These are phyloP conservation scores for Rhizopogon vesiculosus DNA, from an alignment of 768 basidiomycete genomes.

Conservation along the genomic window DNA sequence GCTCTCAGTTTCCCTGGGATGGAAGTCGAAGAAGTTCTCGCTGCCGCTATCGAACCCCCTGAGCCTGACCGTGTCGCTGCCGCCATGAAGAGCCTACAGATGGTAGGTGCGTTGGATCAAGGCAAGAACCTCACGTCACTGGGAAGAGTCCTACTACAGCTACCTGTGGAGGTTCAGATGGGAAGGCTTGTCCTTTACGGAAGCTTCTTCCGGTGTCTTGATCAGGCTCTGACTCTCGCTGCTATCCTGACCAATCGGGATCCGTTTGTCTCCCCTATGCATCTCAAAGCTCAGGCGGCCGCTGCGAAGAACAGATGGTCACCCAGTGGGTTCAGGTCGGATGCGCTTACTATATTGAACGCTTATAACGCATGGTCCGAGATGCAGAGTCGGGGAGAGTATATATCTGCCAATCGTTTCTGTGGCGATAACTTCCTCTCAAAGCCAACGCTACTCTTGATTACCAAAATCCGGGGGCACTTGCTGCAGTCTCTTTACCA, in stretches of 20 bases:
- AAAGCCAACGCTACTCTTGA: slow-evolving; percentile 76
- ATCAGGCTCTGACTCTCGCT: slow-evolving; percentile 85
- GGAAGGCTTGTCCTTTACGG: slow-evolving; percentile 88
- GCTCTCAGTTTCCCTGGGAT: slow-evolving; percentile 85
- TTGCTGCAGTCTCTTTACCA: slow-evolving; percentile 72
- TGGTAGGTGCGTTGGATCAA: slow-evolving; percentile 83
- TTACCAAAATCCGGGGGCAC: slow-evolving; percentile 77
- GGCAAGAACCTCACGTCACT: slow-evolving; percentile 78
- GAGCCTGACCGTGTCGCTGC: slow-evolving; percentile 66
- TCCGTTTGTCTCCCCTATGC: slow-evolving; percentile 83
- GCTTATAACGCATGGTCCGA: slow-evolving; percentile 84
- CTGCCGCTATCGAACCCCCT: slow-evolving; percentile 87
- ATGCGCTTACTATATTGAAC: slow-evolving; percentile 70
- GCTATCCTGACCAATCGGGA: slow-evolving; percentile 88
- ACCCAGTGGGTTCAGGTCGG: slow-evolving; percentile 76
- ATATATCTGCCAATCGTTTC: slow-evolving; percentile 65
- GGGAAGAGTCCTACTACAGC: slow-evolving; percentile 80
- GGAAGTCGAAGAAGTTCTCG: slow-evolving; percentile 83
- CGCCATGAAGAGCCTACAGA: slow-evolving; percentile 74
- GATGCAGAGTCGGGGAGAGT: slow-evolving; percentile 63
- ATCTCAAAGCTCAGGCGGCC: slow-evolving; percentile 65
- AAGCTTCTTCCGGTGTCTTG: slow-evolving; percentile 88
- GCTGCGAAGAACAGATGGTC: slow-evolving; percentile 76
- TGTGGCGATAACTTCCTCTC: slow-evolving; percentile 84
- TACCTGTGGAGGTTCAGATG: slow-evolving; percentile 88